Base-by-base conservation (phyloP, 495 filamentous ascomycete species). In the Friedmanniomyces simplex region DNA sequence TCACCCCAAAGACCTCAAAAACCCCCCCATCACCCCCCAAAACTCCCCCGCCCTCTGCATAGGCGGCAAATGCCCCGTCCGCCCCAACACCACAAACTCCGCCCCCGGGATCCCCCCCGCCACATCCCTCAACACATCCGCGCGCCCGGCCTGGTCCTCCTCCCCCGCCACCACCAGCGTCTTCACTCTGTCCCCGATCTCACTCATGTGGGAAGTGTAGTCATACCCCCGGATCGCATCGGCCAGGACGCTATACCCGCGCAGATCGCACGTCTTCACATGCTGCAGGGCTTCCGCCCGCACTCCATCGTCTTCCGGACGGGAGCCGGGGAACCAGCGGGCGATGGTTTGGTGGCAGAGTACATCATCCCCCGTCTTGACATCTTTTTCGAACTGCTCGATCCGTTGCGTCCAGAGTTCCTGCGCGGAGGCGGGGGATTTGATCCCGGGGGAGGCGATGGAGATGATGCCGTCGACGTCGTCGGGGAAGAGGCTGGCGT, bases 151-250 rank as follows among this genome's bases (percentile, higher is more conserved):
- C 13, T 6, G 12, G 25, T 62, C 59, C 32, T 58, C 59, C 7
- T 32, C 48, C 1, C 59, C 59, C 1, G 55, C 59, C 5, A 54
- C 30, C 8, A 62, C 47, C 54, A 62, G 39, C 18, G 30, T 60
- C 22, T 34, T 21, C 46, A 56, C 54, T 5, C 52, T 58, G n/a
- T n/a, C n/a, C 50, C 30, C 22, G 20, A 58, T 52, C n/a, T 21
- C 37, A 22, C 10, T 20, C 30, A 54, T 18, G 28, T 47, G 28
- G 5, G 5, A 37, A 1, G 7, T 11, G 43, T 62, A 62, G 32
- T 62, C 59, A 28, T 62, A 62, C 21, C 41, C 39, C 16, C 59
- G 54, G 41, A 62, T 62, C 10, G 54, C 52, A 26, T 62, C 54
- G 10, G 54, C 59, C 16, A 62, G 26, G 0, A 50, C 18, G 47